A percentile compares a stretch with the other conserved stretches of the same genome.
Conservation (phyloP, 177 flowering plant genomes). For the Vitis hybrid region DNA sequence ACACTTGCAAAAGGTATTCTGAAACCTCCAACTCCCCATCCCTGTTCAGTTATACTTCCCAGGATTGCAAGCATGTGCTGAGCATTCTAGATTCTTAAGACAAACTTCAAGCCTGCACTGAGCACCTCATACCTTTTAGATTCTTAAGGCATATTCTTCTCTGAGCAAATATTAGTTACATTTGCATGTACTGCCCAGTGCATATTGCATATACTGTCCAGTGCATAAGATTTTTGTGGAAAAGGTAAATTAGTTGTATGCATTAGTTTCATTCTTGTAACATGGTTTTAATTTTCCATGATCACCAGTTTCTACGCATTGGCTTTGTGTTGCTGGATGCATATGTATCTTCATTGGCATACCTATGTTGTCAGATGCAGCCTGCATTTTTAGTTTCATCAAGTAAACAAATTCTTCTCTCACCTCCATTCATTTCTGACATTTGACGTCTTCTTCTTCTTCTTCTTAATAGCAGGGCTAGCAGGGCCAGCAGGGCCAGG, state of each 20-base stretch:
- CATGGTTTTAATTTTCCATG: neutral
- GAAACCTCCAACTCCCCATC: neutral
- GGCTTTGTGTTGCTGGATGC: neutral
- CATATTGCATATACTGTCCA: too few relatives aligned
- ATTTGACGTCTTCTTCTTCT: neutral
- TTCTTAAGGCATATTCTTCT: too few relatives aligned
- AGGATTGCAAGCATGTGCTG: neutral
- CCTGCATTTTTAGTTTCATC: neutral
- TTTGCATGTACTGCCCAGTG: too few relatives aligned
- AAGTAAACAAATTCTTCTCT: neutral
- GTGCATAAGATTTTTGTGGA: too few relatives aligned
- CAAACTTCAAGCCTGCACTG: too few relatives aligned
- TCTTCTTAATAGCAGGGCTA: too few relatives aligned
- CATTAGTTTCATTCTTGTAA: neutral
- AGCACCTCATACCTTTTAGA: too few relatives aligned
- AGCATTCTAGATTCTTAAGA: too few relatives aligned
- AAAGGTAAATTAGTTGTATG: neutral
- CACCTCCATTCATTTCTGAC: neutral
- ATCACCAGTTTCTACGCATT: neutral
- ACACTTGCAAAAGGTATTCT: neutral
- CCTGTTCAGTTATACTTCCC: neutral
- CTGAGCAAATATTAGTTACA: too few relatives aligned
- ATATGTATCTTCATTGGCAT: neutral
- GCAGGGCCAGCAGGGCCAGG: too few relatives aligned
- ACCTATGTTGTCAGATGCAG: conserved; percentile 2